Evolutionary conservation across 2,329 filamentous ascomycete species (phyloP), one percentile per base, ranked within the genome.

Genomic region (Grosmannia huntii): DNA sequence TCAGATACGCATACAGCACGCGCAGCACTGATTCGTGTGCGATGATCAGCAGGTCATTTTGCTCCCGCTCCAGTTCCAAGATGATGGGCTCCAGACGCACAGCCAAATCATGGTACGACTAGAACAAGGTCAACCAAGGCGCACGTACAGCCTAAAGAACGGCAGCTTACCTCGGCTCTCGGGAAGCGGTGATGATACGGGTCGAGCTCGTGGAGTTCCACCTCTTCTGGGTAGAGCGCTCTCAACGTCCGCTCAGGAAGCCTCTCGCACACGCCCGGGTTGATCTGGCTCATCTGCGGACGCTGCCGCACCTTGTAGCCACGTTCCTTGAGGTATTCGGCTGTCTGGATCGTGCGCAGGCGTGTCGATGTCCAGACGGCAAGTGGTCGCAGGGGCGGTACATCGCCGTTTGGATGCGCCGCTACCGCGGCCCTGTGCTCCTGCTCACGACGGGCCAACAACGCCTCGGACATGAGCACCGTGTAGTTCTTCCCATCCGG

Each of bases 81-180:
- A 99, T 99, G 67, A 99, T 96, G 48, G 94, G 95, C 70, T 99
- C 94, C 53, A 99, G 83, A 25, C 94, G 89, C 60, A 99, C 94
- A n/a, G 94, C 94, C 50, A 99, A 84, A 68, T 99, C 94, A 69
- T 99, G 94, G 71, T 99, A 99, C 10, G 92, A 97, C 88, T 96
- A 65, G 53, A 28, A 55, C 7, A 62, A 11, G 31, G 46, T 44
- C n/a, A 51, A 46, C n/a, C n/a, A 21, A 52, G 4, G 21, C 27
- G 12, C 25, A 2, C 46, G 12, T 12, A 28, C 2, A 44, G 21
- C n/a, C 33, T 31, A 49, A n/a, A 36, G 44, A 27, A 48, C 6
- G 23, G 7, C 21, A 21, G 25, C 73, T 67, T 75, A 90, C 90
- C 78, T 99, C 94, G 61, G 92, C 92, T 62, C 94, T 82, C 9